Conservation (phyloP, 208 protist species). For the Acanthamoeba lugdunensis region DNA sequence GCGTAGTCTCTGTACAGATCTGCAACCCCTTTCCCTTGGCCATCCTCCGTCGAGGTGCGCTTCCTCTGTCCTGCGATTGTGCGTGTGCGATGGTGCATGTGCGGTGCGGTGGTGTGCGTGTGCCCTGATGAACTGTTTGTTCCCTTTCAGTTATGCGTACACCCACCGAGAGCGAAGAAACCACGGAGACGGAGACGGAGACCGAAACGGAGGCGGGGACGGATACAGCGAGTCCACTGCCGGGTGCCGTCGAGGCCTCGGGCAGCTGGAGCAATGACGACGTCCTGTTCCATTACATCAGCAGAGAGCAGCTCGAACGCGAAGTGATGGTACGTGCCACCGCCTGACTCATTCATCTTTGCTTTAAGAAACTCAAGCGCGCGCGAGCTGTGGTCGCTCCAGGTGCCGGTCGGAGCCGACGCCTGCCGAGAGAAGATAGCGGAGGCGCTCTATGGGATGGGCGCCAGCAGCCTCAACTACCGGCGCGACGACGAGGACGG, state of each 20-base stretch:
- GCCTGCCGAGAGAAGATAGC: conserved; percentile 26
- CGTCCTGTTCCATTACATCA: conserved; percentile 57
- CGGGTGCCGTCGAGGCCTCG: too few species aligned
- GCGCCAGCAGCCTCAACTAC: conserved; percentile 58
- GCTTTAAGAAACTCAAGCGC: neutral
- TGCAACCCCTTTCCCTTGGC: conserved; percentile 1
- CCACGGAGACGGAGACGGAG: too few species aligned
- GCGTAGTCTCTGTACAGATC: conserved; percentile 33
- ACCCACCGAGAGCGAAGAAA: too few species aligned
- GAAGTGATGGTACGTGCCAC: neutral
- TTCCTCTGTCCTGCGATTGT: neutral
- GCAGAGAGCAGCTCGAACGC: conserved; percentile 30
- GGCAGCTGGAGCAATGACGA: conserved; percentile 22
- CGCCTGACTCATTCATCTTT: too few species aligned
- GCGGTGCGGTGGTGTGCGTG: too few species aligned
- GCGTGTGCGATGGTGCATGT: too few species aligned
- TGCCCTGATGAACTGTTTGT: neutral
- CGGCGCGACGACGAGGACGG: conserved; percentile 53
- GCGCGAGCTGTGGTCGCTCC: neutral
- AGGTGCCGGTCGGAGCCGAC: conserved; percentile 15
- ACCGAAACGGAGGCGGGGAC: neutral
- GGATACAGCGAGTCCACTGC: too few species aligned
- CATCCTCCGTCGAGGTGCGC: neutral
- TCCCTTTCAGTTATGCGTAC: neutral
- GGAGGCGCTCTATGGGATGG: conserved; percentile 50